Evolutionary conservation across 768 basidiomycete genomes (phyloP).

Genomic region (Sarcodon aspratus): DNA sequence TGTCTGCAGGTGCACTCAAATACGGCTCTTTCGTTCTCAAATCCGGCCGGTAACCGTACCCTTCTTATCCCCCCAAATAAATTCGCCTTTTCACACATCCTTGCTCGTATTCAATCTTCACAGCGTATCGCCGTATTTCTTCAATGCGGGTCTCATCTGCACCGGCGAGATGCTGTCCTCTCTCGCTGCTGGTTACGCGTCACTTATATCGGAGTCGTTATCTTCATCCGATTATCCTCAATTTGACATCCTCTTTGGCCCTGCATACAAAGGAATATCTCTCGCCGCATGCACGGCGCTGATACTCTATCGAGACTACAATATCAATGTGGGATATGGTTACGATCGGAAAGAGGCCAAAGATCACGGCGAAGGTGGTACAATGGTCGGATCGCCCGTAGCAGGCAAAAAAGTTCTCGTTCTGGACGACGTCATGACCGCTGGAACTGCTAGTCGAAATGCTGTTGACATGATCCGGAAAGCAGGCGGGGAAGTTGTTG

Average conservation of each 20-base stretch:
- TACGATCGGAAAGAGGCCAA: constrained; percentile 96
- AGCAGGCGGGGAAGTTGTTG: constrained; percentile 74
- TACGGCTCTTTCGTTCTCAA: constrained; percentile 93
- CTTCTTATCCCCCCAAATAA: background rate
- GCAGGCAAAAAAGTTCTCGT: constrained; percentile 75
- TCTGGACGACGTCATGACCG: constrained; percentile 94
- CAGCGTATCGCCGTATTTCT: constrained; percentile 92
- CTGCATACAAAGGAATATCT: constrained; percentile 95
- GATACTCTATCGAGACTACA: constrained; percentile 55
- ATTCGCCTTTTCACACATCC: constrained; percentile 3
- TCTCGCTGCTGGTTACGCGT: constrained; percentile 74
- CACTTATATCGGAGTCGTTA: constrained; percentile 54
- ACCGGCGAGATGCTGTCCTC: constrained; percentile 71
- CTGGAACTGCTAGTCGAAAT: constrained; percentile 77
- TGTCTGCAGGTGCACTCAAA: constrained; percentile 64
- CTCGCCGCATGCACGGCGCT: constrained; percentile 81
- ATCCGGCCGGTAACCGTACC: constrained; percentile 70
- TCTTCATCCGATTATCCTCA: constrained; percentile 22
- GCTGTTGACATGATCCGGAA: constrained; percentile 64
- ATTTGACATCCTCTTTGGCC: constrained; percentile 88
- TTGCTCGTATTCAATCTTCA: background rate
- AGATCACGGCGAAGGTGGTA: constrained; percentile 92
- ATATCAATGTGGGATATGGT: constrained; percentile 64
- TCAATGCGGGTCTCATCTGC: constrained; percentile 87
- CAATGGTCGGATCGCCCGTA: constrained; percentile 80